phyloP scores from a whole-genome alignment of 441 rosid genomes.

The Hypseocharis bilobata region DNA sequence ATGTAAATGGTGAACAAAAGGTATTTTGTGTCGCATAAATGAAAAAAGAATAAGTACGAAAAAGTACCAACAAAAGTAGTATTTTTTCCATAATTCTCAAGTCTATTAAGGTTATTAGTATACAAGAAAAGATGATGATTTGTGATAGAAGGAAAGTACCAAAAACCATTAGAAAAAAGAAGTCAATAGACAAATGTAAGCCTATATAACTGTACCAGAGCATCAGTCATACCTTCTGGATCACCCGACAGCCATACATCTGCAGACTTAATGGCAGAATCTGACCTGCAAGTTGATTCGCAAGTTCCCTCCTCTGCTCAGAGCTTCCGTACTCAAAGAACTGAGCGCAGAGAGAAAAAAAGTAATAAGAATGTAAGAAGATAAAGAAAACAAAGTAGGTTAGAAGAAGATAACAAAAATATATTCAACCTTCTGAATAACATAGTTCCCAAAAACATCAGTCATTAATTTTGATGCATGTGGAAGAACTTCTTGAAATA shows the following conservation, averaged over 20 bases:
- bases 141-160: background rate
- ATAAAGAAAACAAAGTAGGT: background rate
- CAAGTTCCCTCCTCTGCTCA: slow-evolving; percentile 57
- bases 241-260: slow-evolving; percentile 83
- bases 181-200: background rate
- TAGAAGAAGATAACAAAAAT: background rate
- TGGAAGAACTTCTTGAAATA: slow-evolving; percentile 59
- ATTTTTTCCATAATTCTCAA: no score
- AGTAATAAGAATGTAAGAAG: slow-evolving; percentile 4
- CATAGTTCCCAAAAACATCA: slow-evolving; percentile 73
- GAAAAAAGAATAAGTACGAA: background rate
- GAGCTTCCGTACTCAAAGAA: slow-evolving; percentile 61
- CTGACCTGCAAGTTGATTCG: slow-evolving; percentile 55
- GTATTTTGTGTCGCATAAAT: background rate
- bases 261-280: slow-evolving; percentile 57
- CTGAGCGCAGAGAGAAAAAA: slow-evolving; percentile 27
- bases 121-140: background rate
- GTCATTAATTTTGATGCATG: slow-evolving; percentile 56
- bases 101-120: background rate
- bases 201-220: background rate
- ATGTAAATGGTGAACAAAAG: background rate
- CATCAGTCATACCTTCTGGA: slow-evolving; percentile 51
- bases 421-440: slow-evolving; percentile 52
- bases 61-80: background rate
- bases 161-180: background rate